Evolutionary conservation across 1,284 basidiomycete genomes (phyloP).

Genomic region (Xanthoconium separans): DNA sequence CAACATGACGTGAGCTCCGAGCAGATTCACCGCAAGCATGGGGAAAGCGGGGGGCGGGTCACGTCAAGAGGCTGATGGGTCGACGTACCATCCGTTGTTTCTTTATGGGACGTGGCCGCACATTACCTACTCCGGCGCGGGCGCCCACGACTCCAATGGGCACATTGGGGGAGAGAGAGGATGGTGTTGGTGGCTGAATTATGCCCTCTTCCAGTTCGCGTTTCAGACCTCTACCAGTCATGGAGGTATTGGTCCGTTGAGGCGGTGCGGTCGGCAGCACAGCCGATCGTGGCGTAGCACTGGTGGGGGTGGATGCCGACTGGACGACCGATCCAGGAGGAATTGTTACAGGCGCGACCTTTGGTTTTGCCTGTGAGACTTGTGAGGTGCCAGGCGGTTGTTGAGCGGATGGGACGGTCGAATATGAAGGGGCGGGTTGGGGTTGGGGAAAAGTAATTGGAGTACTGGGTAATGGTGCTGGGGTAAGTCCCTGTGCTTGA

Average conservation of each 20-base stretch:
- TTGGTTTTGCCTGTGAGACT: constrained; percentile 37
- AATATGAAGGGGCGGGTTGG: constrained; percentile 31
- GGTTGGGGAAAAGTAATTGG: constrained; percentile 26
- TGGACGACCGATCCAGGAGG: constrained; percentile 21
- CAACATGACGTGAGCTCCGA: constrained; percentile 15
- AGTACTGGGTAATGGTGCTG: constrained; percentile 28
- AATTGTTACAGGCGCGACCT: constrained; percentile 37
- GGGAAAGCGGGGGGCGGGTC: too few species aligned
- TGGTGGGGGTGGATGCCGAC: constrained; percentile 30
- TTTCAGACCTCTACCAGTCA: constrained; percentile 47
- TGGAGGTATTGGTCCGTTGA: constrained; percentile 20
- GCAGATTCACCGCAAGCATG: constrained; percentile 1
- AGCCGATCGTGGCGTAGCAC: constrained; percentile 33
- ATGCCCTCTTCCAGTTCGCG: constrained; percentile 43
- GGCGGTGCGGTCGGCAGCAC: constrained; percentile 25
- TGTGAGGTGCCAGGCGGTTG: constrained; percentile 32
- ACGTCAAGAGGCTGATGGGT: background rate
- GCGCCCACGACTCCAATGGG: constrained; percentile 41
- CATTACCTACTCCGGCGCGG: constrained; percentile 54
- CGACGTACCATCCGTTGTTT: constrained; percentile 67
- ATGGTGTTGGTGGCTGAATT: constrained; percentile 22
- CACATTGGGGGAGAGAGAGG: constrained; percentile 23
- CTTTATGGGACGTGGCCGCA: constrained; percentile 69
- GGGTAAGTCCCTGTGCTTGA: constrained; percentile 43
- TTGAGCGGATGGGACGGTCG: constrained; percentile 26